A percentile compares a stretch with the other conserved stretches of the same genome.
Evolutionary conservation across 129 eudicot species (phyloP).

Genomic region (Lactuca sativa): DNA sequence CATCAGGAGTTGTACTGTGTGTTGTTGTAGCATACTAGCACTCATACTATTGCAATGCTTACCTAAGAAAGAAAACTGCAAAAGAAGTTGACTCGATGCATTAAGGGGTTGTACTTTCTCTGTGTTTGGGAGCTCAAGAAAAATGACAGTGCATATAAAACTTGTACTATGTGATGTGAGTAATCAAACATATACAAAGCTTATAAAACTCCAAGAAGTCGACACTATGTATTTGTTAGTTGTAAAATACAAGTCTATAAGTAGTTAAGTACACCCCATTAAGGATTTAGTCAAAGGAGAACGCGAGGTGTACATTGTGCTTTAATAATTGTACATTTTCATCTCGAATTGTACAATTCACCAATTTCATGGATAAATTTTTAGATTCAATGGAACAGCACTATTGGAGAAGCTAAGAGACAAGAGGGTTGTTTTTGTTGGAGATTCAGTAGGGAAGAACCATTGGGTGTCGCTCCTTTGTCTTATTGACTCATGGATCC

Average conservation of each 20-base stretch:
- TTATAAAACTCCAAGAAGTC: background rate
- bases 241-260: background rate
- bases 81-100: constrained; percentile 9
- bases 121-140: constrained; percentile 7
- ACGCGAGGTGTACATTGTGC: background rate
- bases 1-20: constrained; percentile 11
- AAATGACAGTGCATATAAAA: constrained; percentile 7
- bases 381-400: constrained; percentile 28
- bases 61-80: constrained; percentile 7
- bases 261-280: background rate
- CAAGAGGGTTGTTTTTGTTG: constrained; percentile 30
- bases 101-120: background rate
- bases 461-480: constrained; percentile 35
- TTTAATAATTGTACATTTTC: constrained; percentile 20
- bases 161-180: constrained; percentile 7
- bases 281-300: background rate
- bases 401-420: constrained; percentile 24
- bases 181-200: background rate
- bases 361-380: background rate
- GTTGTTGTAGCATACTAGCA: background rate
- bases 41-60: background rate
- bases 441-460: constrained; percentile 28
- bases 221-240: background rate
- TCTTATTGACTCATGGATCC: constrained; percentile 31
- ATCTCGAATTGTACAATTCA: constrained; percentile 2